Percentiles rank a stretch among this genome's conserved stretches.
Evolutionary conservation across 2,329 filamentous ascomycete species (phyloP).

Genomic region (Verticillium isaacii): DNA sequence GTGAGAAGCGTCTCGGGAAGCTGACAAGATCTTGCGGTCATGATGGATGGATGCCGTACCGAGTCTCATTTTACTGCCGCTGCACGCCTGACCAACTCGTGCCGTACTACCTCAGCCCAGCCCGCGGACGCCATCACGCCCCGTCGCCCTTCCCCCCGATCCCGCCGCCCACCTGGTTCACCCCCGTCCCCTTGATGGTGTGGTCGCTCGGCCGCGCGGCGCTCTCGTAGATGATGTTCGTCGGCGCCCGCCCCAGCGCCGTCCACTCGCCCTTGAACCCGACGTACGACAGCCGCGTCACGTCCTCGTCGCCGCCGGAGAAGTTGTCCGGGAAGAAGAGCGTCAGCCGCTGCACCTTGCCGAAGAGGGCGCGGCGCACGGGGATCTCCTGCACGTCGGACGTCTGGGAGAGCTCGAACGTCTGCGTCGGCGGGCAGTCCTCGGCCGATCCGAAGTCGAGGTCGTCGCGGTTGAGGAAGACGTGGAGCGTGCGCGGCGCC

Average conservation of each 20-base stretch:
- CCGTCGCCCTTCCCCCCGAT: slow-evolving; percentile 30
- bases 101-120: too few relatives aligned
- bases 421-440: slow-evolving; percentile 67
- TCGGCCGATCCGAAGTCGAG: slow-evolving; percentile 78
- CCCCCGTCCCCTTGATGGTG: slow-evolving; percentile 53
- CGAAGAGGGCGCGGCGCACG: slow-evolving; percentile 84
- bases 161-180: slow-evolving; percentile 51
- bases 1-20: too few relatives aligned
- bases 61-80: too few relatives aligned
- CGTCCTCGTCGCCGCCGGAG: slow-evolving; percentile 71
- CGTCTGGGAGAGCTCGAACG: slow-evolving; percentile 71
- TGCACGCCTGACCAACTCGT: too few relatives aligned
- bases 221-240: slow-evolving; percentile 87
- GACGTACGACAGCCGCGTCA: slow-evolving; percentile 73
- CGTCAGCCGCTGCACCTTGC: slow-evolving; percentile 73
- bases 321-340: slow-evolving; percentile 95
- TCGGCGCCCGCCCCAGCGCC: slow-evolving; percentile 72
- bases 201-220: slow-evolving; percentile 91
- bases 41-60: too few relatives aligned
- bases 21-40: too few relatives aligned
- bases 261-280: slow-evolving; percentile 71
- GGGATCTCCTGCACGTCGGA: slow-evolving; percentile 81
- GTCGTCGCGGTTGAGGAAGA: slow-evolving; percentile 83
- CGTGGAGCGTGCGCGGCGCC: slow-evolving; percentile 77
- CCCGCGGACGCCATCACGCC: neutral